A percentile compares a stretch with the other conserved stretches of the same genome.
Evolutionary conservation across 106 monocot genomes (phyloP).

Genomic region (Phalaenopsis aphrodite): DNA sequence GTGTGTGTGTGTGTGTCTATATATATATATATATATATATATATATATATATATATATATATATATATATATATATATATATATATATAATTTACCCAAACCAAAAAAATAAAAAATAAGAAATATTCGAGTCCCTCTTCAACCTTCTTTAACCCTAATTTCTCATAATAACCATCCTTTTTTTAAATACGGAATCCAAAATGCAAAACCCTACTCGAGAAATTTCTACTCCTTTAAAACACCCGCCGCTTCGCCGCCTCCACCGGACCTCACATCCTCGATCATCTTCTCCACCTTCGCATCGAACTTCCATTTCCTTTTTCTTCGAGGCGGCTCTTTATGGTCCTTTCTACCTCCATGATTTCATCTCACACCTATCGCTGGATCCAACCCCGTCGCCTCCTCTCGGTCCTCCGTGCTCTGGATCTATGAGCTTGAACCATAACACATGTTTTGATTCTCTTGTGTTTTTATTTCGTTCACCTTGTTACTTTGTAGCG

Average conservation of each 20-base stretch:
- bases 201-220: slow-evolving; percentile 10
- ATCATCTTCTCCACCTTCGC: not conserved
- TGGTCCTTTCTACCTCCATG: not conserved
- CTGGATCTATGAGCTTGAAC: not conserved
- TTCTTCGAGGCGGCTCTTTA: not conserved
- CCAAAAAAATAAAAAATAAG: too few relatives aligned
- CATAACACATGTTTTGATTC: not conserved
- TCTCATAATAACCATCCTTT: not conserved
- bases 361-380: not conserved
- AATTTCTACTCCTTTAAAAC: slow-evolving; percentile 3
- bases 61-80: too few relatives aligned
- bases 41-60: too few relatives aligned
- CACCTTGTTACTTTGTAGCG: not conserved
- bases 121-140: too few relatives aligned
- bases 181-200: not conserved
- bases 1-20: too few relatives aligned
- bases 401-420: not conserved
- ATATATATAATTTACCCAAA: too few relatives aligned
- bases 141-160: not conserved
- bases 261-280: not conserved
- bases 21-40: too few relatives aligned
- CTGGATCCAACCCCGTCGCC: not conserved
- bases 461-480: not conserved
- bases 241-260: slow-evolving; percentile 4
- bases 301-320: not conserved